Evolutionary conservation across 2,329 filamentous ascomycete genomes (phyloP).

Genomic region (Stagonosporopsis rhizophila): DNA sequence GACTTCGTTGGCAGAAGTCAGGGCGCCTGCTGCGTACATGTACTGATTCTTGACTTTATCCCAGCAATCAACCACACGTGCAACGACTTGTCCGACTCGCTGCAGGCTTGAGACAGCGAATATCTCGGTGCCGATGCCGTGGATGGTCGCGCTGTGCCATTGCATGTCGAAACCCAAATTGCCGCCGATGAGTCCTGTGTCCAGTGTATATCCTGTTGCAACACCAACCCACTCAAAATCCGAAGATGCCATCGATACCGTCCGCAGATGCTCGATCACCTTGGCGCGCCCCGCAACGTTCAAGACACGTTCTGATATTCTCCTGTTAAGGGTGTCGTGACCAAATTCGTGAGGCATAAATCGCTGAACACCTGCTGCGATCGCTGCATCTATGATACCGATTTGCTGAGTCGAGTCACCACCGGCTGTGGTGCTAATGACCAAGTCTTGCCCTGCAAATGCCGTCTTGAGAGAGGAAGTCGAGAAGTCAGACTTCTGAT

Average conservation of each 20-base stretch:
- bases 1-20: conserved; percentile 46
- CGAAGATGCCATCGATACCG: conserved; percentile 9
- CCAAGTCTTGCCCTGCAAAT: conserved; percentile 48
- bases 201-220: conserved; percentile 45
- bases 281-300: conserved; percentile 38
- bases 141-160: conserved; percentile 51
- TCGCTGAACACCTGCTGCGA: conserved; percentile 49
- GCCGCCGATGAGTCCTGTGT: conserved; percentile 41
- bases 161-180: conserved; percentile 49
- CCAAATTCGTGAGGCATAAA: conserved; percentile 55
- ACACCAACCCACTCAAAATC: conserved; percentile 46
- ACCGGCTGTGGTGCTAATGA: conserved; percentile 45
- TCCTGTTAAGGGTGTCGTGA: conserved; percentile 42
- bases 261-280: conserved; percentile 40
- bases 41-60: conserved; percentile 45
- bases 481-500: conserved; percentile 42
- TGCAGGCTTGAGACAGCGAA: conserved; percentile 48
- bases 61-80: conserved; percentile 41
- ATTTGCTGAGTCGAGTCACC: conserved; percentile 35
- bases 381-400: conserved; percentile 49
- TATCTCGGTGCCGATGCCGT: conserved; percentile 43
- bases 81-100: conserved; percentile 41
- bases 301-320: conserved; percentile 40
- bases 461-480: conserved; percentile 37
- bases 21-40: conserved; percentile 42